Base-by-base conservation (phyloP, 1,284 basidiomycete species). In the Chalciporus sp. region DNA sequence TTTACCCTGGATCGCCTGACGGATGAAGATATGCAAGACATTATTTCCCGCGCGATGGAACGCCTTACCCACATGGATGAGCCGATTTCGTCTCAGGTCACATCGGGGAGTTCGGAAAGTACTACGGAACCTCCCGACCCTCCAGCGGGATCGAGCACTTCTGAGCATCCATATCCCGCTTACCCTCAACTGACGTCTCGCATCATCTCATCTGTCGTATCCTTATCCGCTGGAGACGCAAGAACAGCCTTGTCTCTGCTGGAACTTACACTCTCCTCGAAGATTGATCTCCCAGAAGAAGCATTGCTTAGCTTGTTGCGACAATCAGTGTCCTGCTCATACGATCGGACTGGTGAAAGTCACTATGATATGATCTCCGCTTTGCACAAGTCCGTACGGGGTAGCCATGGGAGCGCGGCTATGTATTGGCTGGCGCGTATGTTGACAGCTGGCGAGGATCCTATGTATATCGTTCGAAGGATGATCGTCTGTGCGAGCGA, bases 391-490 rank as follows among this genome's bases (percentile, higher is more conserved):
- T 85, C 84, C 56, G 82, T 96, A 29, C 81, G 94, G 41, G 93
- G 92, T 7, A 85, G 84, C 49, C 83, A 94, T 61, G 84, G 86
- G 2, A 81, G 83, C 61, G 94, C 92, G 0, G 92, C 92, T 7
- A 76, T 96, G 74, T 96, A 95, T 72, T 96, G 93, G 92, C 77
- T 94, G 7, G 91, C 90, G 10, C 79, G 86, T 42, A 92, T 94
- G 90, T 75, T 92, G 33, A 80, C 78, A 44, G 88, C 84, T n/a
- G 94, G 92, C 11, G 93, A 96, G 69, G 94, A 96, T 71, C 90
- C 94, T 2, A 67, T 94, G 35, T 96, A 89, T 65, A 84, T 95
- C 57, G 90, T 88, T 1, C 78, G 94, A 26, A 77, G 93, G 29
- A 81, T 95, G 71, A 82, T 93, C 14, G 88, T 95, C 1, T 88